phyloP scores from a whole-genome alignment of 2,329 filamentous ascomycete genomes.

The Camptophora hylomeconis region DNA sequence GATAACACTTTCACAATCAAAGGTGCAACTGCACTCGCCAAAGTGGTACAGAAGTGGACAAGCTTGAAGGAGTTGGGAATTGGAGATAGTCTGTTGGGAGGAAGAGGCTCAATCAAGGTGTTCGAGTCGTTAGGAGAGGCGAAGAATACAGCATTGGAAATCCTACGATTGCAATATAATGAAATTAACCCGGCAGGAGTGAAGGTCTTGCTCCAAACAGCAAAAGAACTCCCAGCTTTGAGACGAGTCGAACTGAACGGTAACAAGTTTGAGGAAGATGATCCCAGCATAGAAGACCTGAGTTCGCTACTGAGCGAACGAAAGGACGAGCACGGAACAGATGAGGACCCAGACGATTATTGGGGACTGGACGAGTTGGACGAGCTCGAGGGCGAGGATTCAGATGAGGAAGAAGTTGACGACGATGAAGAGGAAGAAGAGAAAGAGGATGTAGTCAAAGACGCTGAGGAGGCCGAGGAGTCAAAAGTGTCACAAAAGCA shows the following conservation, averaged over 20 bases:
- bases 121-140: slow-evolving; percentile 61
- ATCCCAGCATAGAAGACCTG: slow-evolving; percentile 55
- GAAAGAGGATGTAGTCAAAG: slow-evolving; percentile 53
- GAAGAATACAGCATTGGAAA: slow-evolving; percentile 66
- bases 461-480: slow-evolving; percentile 39
- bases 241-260: slow-evolving; percentile 88
- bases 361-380: slow-evolving; percentile 80
- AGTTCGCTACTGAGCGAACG: slow-evolving; percentile 61
- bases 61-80: slow-evolving; percentile 72
- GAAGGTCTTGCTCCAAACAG: slow-evolving; percentile 56
- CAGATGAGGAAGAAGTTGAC: slow-evolving; percentile 56
- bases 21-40: slow-evolving; percentile 66
- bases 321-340: slow-evolving; percentile 53
- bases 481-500: slow-evolving; percentile 59
- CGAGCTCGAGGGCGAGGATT: slow-evolving; percentile 65
- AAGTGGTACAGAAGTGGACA: slow-evolving; percentile 61
- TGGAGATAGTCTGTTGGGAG: slow-evolving; percentile 73
- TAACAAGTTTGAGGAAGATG: slow-evolving; percentile 85
- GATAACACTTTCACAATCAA: slow-evolving; percentile 90
- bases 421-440: slow-evolving; percentile 58
- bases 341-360: slow-evolving; percentile 59
- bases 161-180: slow-evolving; percentile 80
- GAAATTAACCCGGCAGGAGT: slow-evolving; percentile 73
- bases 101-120: slow-evolving; percentile 62
- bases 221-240: slow-evolving; percentile 58